Base-by-base conservation (phyloP, 2,329 filamentous ascomycete species). In the Pseudogymnoascus pannorum region DNA sequence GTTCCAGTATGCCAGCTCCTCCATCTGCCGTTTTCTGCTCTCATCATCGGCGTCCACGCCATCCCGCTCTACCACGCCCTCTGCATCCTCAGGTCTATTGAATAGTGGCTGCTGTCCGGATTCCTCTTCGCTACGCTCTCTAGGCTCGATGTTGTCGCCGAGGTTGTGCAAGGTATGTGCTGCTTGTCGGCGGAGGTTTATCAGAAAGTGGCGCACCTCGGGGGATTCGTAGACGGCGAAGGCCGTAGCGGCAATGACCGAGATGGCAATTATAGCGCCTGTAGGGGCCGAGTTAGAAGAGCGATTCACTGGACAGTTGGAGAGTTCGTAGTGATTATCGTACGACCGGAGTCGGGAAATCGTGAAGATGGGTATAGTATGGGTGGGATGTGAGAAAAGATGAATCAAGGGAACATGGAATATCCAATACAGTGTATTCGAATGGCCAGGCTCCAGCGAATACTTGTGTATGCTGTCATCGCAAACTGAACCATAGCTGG, bases 1-100 rank as follows among this genome's bases (percentile, higher is more conserved):
- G 68, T 87, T 87, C 85, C 85, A 87, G 67, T 86, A 87, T 72
- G 87, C 75, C 63, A 87, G 70, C 72, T 87, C 85, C 67, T 87
- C 84, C 36, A 84, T 78, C 70, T 87, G 85, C 62, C 82, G 76
- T 66, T 81, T 79, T 60, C 81, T 78, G 20, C 79, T 81, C 65
- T 84, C 85, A 59, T 86, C 83, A 66, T 87, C 85, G 61, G 83
- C 84, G 33, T 86, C 84, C 20, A 87, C 79, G 14, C 77, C 81
- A 1, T 74, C 69, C 31, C 80, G 76, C 66, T 79, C 74, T 61
- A 86, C 69, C 68, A 87, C 87, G 7, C 84, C 85, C 60, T 87
- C 80, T 62, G 84, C 84, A 71, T 87, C 85, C 70, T 87, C 85
- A 59, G 85, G 85, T 11, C 85, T 76, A 70, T 87, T 87, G 72